Evolutionary conservation across 2,329 filamentous ascomycete genomes (phyloP), one percentile per base, ranked within the genome.

Genomic region (Aspergillus chevalieri): DNA sequence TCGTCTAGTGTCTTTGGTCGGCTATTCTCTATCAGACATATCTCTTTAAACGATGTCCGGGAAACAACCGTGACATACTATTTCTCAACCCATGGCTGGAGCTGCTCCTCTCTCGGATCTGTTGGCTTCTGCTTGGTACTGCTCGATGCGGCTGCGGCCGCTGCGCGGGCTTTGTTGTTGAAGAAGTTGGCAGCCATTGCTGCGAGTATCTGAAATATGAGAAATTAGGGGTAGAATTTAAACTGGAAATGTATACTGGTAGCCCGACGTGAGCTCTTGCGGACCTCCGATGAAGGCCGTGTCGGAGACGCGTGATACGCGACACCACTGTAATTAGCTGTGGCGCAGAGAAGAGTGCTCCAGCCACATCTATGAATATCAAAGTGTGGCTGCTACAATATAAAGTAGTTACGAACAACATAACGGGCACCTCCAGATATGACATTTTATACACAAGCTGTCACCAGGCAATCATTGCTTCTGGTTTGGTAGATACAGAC

Each of bases 41-140:
- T 43, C 5, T 30, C 17, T 22, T 44, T 6, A n/a, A 15, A 17
- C 5, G 9, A 15, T 10, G 21, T 14, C 14, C 19, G 22, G 10
- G n/a, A 30, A 8, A 2, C n/a, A 21, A 12, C 5, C 7, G 8
- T 14, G 44, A 15, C 66, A 49, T 77, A 95, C 92, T 96, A 97
- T 87, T 97, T 97, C 76, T 97, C 93, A 47, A 97, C 92, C 93
- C 93, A 98, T 62, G 93, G 93, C 63, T 81, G 80, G 58, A 78
- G 78, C 26, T 76, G 76, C 52, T 87, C 82, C 65, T 81, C 85
- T 63, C 77, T 78, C 51, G 75, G 71, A 28, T 74, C 79, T 56
- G 84, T 79, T 48, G 77, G 70, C 70, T 92, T 95, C 47, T 79
- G 79, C 42, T 85, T 82, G 17, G 79, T 71, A 51, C 78, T 79